phyloP scores from a whole-genome alignment of 305 asterid genomes.

The Fraxinus latifolia region DNA sequence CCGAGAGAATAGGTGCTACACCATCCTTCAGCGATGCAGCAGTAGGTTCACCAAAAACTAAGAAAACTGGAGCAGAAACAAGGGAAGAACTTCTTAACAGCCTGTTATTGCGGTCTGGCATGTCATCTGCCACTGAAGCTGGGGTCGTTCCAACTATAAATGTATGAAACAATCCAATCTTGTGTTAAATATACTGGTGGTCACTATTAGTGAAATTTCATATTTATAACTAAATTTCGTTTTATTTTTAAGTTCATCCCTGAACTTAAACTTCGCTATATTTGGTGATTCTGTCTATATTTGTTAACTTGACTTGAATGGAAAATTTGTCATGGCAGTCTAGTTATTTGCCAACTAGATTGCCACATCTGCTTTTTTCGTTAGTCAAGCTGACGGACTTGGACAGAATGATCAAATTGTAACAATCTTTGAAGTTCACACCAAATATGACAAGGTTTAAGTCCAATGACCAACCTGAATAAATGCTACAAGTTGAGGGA shows the following conservation, averaged over 20 bases:
- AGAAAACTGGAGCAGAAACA: slow-evolving; percentile 92
- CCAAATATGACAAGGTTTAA: neutral
- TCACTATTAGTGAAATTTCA: neutral
- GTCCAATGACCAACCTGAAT: neutral
- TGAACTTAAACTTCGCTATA: neutral
- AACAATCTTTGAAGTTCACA: neutral
- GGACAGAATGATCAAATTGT: neutral
- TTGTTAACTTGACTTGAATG: neutral
- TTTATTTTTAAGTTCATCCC: neutral
- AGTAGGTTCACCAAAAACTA: slow-evolving; percentile 76
- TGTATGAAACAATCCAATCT: slow-evolving; percentile 44
- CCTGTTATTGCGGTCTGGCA: slow-evolving; percentile 61
- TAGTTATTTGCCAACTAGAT: neutral
- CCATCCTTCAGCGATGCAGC: slow-evolving; percentile 55
- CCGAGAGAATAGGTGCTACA: slow-evolving; percentile 81
- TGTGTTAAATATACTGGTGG: neutral
- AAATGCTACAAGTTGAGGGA: neutral
- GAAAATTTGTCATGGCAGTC: neutral
- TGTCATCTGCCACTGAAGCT: slow-evolving; percentile 49
- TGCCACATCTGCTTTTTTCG: neutral
- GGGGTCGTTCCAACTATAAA: slow-evolving; percentile 44
- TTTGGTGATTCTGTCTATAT: neutral
- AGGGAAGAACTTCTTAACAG: slow-evolving; percentile 78
- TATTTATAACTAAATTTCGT: neutral
- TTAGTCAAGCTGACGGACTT: neutral